Conservation (phyloP, 176 grass and related monocot genomes). For the Oryza glaberrima region DNA sequence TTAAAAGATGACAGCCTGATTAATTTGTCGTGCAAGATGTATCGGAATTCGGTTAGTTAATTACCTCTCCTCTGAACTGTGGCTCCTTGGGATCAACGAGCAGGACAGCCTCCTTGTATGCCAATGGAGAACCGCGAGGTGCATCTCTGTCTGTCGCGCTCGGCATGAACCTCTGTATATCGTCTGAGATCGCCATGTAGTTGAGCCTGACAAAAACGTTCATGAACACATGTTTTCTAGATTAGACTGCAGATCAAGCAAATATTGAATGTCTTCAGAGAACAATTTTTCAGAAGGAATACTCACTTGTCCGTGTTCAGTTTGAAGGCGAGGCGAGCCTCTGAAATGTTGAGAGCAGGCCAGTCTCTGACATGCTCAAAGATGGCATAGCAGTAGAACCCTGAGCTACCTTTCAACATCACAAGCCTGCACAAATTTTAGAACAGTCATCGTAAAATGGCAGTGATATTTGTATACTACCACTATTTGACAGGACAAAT, state of each 20-base stretch:
- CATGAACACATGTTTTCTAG: too few relatives aligned
- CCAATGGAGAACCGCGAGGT: conserved; percentile 31
- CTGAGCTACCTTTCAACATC: conserved; percentile 65
- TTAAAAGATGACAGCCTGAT: too few relatives aligned
- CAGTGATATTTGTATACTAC: not conserved
- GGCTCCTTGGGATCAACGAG: conserved; percentile 55
- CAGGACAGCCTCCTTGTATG: conserved; percentile 72
- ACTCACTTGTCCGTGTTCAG: conserved; percentile 48
- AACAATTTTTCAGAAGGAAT: not conserved
- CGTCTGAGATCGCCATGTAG: conserved; percentile 78
- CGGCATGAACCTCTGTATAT: conserved; percentile 74
- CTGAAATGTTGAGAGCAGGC: conserved; percentile 51
- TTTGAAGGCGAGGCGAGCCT: conserved; percentile 61
- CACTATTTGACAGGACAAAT: too few relatives aligned
- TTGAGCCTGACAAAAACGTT: conserved; percentile 44
- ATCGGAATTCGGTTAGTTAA: not conserved
- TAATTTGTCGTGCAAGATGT: not conserved
- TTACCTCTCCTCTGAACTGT: conserved; percentile 68
- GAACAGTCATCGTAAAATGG: not conserved
- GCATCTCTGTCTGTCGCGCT: conserved; percentile 39
- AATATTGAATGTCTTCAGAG: not conserved
- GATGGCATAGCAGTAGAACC: conserved; percentile 80
- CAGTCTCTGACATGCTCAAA: conserved; percentile 50
- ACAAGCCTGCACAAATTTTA: conserved; percentile 50
- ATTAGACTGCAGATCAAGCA: too few relatives aligned